phyloP scores from a whole-genome alignment of 306 rosid genomes.

The Vigna angularis region DNA sequence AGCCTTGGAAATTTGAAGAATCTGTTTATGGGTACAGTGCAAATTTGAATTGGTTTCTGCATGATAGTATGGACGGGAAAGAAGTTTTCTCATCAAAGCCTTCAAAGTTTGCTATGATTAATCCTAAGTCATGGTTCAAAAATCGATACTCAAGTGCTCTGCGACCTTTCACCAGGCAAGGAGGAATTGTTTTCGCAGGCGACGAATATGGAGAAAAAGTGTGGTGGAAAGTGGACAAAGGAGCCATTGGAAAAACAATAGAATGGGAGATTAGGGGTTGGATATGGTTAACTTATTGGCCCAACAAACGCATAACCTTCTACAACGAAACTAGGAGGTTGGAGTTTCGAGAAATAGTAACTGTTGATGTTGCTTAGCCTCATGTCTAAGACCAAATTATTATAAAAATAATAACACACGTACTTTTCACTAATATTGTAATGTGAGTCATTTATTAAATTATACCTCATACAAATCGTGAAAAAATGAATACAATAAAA shows the following conservation, averaged over 20 bases:
- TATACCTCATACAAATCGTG: no score
- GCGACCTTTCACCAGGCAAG: conserved; percentile 87
- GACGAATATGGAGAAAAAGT: conserved; percentile 85
- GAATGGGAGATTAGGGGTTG: conserved; percentile 93
- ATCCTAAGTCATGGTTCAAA: conserved; percentile 86
- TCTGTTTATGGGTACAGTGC: conserved; percentile 77
- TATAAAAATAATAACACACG: no score
- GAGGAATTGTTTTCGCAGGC: conserved; percentile 87
- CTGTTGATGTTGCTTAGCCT: conserved; percentile 54
- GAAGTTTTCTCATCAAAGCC: conserved; percentile 85
- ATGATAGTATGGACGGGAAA: conserved; percentile 77
- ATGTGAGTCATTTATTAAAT: no score
- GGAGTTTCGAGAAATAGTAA: conserved; percentile 74
- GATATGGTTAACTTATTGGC: conserved; percentile 96
- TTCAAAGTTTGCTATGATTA: conserved; percentile 67
- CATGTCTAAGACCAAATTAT: no score
- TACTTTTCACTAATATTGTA: no score
- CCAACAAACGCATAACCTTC: conserved; percentile 71
- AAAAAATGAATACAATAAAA: no score
- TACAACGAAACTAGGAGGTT: conserved; percentile 78
- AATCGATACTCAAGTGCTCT: conserved; percentile 76
- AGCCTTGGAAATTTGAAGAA: conserved; percentile 94
- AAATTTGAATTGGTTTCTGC: conserved; percentile 83
- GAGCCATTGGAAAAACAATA: conserved; percentile 70
- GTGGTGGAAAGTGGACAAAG: conserved; percentile 78